Evolutionary conservation across 2,329 filamentous ascomycete genomes (phyloP).

Genomic region (Diaporthe longicolla): DNA sequence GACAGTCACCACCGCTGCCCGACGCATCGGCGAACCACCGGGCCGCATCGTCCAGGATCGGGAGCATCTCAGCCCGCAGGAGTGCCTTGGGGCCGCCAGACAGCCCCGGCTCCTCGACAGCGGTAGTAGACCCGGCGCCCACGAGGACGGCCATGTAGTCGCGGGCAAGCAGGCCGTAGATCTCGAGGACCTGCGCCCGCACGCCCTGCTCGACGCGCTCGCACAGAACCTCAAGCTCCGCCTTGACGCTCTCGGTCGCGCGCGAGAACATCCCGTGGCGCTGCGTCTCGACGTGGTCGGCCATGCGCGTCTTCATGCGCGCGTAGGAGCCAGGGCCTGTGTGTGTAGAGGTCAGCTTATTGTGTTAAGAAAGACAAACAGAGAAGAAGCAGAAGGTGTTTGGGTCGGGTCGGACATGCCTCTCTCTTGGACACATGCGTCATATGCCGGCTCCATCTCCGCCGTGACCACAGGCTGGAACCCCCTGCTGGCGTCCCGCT

Average conservation of each 20-base stretch:
- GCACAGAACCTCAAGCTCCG: neutral
- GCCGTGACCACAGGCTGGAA: neutral
- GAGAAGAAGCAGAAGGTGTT: neutral
- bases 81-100: neutral
- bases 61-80: slow-evolving; percentile 13
- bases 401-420: neutral
- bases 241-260: neutral
- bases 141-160: slow-evolving; percentile 12
- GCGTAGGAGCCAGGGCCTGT: slow-evolving; percentile 1
- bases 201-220: neutral
- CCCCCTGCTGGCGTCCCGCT: neutral
- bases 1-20: neutral
- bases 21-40: neutral
- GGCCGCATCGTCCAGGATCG: neutral
- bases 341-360: neutral
- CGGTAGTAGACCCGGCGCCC: neutral
- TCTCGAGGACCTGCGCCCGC: neutral
- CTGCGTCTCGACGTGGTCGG: neutral
- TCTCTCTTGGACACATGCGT: neutral
- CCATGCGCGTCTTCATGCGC: slow-evolving; percentile 2
- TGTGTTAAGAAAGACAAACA: neutral
- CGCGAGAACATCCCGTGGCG: slow-evolving; percentile 2
- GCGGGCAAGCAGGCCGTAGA: slow-evolving; percentile 2
- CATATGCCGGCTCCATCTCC: slow-evolving; percentile 10
- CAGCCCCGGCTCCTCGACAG: neutral